These are phyloP conservation scores for Parachaetomium inaequale DNA, from an alignment of 495 filamentous ascomycete genomes.

Conservation along the genomic window DNA sequence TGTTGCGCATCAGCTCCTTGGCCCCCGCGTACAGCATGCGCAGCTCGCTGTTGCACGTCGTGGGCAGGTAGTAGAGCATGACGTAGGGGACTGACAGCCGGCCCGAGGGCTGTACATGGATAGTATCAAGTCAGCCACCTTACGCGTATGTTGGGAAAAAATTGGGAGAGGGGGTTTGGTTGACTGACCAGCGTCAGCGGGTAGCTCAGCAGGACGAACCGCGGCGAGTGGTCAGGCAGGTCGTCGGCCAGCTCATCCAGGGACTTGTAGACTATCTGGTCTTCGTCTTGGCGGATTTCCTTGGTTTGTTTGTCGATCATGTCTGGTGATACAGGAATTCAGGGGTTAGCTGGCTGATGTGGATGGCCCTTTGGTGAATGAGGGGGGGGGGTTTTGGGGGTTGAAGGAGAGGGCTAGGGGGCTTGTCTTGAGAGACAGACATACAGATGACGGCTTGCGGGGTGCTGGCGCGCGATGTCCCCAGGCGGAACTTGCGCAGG, in stretches of 20 bases:
- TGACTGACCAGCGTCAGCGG: conserved; percentile 71
- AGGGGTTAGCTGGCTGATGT: conserved; percentile 15
- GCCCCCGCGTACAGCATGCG: conserved; percentile 95
- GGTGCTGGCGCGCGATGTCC: conserved; percentile 80
- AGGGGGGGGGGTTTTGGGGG: background rate
- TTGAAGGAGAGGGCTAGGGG: background rate
- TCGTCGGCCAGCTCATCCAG: conserved; percentile 79
- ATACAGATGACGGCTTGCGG: conserved; percentile 93
- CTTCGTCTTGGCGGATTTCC: conserved; percentile 78
- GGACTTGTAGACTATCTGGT: conserved; percentile 66
- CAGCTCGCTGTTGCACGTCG: conserved; percentile 75
- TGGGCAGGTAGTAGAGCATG: conserved; percentile 86
- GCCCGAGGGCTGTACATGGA: conserved; percentile 39
- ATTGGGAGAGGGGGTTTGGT: background rate
- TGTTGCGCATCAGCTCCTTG: conserved; percentile 90
- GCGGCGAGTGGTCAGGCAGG: conserved; percentile 85
- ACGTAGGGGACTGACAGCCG: conserved; percentile 69
- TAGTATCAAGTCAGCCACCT: background rate
- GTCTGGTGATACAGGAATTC: conserved; percentile 45
- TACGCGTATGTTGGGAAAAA: background rate
- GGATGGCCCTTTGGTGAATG: background rate
- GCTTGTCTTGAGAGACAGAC: conserved; percentile 40
- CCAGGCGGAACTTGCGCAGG: conserved; percentile 87
- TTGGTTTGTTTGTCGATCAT: conserved; percentile 81
- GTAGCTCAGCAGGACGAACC: conserved; percentile 86